Evolutionary conservation across 257 asterid species (phyloP), one percentile per base, ranked within the genome.

Genomic region (Misopates orontium): DNA sequence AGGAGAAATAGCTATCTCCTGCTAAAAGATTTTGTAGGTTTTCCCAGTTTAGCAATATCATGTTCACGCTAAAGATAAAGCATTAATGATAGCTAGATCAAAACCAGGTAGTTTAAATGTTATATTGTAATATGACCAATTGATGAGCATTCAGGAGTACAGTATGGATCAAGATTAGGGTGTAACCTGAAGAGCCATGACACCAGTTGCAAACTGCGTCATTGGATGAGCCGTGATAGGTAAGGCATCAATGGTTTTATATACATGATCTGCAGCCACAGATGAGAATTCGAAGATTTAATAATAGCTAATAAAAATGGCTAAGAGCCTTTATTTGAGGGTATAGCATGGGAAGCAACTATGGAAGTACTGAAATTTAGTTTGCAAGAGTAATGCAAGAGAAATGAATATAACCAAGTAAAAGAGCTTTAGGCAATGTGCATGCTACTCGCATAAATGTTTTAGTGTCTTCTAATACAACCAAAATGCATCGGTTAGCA

Each of bases 201-300:
- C 95, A 53, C 96, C 97, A 55, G 96, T 85, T n/a, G 95, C 75
- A 79, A 90, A 90, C 78, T 90, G 97, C 72, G 97, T 90, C 97
- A 90, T 90, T 14, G 97, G 96, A 81, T 90, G 97, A 68, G 97
- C 88, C 48, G 81, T 81, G 75, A 81, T 66, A 41, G 97, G 97
- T 67, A 90, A 75, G 17, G 90, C 90, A 61, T 87, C 91, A 66
- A 90, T 90, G 52, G 96, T 82, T 70, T 81, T 87, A 63, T 79
- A 90, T 39, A 90, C 97, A 71, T 90, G 85, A 79, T 87, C 97
- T 90, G 95, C 83, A 74, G 72, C 61, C n/a, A 64, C 39, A 81
- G 49, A 73, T 39, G 71, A 41, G 56, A 73, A 41, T 20, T 40
- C 50, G 60, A n/a, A 68, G 50, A 71, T 64, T 56, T n/a, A 55